phyloP scores from a whole-genome alignment of 352 stramenopile genomes.

The Globisporangium uncinulatum region DNA sequence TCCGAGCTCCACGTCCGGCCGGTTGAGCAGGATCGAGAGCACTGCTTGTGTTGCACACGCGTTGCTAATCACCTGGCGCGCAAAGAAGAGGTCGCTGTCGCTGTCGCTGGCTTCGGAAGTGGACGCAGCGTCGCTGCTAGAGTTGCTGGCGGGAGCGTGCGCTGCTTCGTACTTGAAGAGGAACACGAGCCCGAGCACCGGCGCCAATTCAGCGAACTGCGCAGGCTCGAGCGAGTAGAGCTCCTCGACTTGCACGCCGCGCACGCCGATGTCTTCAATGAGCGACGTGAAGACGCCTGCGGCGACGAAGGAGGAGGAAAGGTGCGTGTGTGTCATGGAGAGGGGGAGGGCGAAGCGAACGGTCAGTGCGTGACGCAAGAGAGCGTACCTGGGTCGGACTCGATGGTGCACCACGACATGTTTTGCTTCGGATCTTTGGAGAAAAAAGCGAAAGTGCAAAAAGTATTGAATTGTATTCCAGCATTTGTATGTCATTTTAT shows the following conservation, averaged over 20 bases:
- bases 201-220: conserved; percentile 57
- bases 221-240: conserved; percentile 91
- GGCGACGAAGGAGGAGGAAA: not conserved
- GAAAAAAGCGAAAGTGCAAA: no score
- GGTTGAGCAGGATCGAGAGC: conserved; percentile 95
- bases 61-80: conserved; percentile 95
- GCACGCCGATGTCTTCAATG: conserved; percentile 93
- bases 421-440: conserved; percentile 13
- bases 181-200: conserved; percentile 93
- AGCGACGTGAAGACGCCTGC: conserved; percentile 87
- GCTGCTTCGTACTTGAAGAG: conserved; percentile 92
- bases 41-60: conserved; percentile 96
- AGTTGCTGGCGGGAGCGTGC: conserved; percentile 17
- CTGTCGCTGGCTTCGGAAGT: conserved; percentile 17
- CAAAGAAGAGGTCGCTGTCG: conserved; percentile 90
- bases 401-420: conserved; percentile 76
- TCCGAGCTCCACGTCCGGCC: conserved; percentile 53
- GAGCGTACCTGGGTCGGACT: conserved; percentile 60
- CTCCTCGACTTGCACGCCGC: conserved; percentile 91
- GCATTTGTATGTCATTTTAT: no score
- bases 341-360: not conserved
- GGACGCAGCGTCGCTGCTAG: conserved; percentile 6
- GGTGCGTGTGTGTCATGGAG: not conserved
- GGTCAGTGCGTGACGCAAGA: not conserved
- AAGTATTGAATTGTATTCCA: no score